Conservation (phyloP, 805 yeast genomes). For the Wickerhamiella galacta region DNA sequence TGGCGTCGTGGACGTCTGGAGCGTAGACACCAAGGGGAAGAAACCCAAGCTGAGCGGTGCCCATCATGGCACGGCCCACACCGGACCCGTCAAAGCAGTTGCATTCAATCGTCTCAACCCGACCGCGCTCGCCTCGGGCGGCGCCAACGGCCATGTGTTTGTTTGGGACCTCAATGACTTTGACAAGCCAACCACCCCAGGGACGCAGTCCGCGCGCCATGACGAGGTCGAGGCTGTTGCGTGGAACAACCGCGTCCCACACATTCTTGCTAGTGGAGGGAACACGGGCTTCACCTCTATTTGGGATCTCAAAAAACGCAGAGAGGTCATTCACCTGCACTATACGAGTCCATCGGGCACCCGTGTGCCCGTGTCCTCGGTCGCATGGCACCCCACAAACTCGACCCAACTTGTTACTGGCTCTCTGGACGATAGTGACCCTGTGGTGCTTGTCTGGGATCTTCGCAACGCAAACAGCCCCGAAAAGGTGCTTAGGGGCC, state of each 20-base stretch:
- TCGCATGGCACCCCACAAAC: constrained; percentile 89
- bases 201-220: constrained; percentile 55
- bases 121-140: constrained; percentile 70
- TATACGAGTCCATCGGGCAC: constrained; percentile 33
- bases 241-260: constrained; percentile 74
- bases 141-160: constrained; percentile 72
- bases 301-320: constrained; percentile 80
- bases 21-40: constrained; percentile 25
- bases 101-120: constrained; percentile 61
- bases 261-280: constrained; percentile 83
- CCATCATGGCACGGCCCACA: constrained; percentile 27
- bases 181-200: constrained; percentile 41
- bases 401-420: constrained; percentile 81
- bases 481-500: constrained; percentile 57
- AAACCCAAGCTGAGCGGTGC: constrained; percentile 5
- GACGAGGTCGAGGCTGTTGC: constrained; percentile 69
- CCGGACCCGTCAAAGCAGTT: constrained; percentile 49
- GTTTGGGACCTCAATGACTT: constrained; percentile 74
- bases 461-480: constrained; percentile 89
- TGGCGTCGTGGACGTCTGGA: constrained; percentile 68
- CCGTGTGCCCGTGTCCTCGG: constrained; percentile 58
- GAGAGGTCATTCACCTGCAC: constrained; percentile 74
- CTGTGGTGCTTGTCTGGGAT: constrained; percentile 83
- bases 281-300: constrained; percentile 73
- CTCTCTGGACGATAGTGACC: constrained; percentile 52